Evolutionary conservation across 441 rosid genomes (phyloP), one percentile per base, ranked within the genome.

Genomic region (Gossypium gossypioides): DNA sequence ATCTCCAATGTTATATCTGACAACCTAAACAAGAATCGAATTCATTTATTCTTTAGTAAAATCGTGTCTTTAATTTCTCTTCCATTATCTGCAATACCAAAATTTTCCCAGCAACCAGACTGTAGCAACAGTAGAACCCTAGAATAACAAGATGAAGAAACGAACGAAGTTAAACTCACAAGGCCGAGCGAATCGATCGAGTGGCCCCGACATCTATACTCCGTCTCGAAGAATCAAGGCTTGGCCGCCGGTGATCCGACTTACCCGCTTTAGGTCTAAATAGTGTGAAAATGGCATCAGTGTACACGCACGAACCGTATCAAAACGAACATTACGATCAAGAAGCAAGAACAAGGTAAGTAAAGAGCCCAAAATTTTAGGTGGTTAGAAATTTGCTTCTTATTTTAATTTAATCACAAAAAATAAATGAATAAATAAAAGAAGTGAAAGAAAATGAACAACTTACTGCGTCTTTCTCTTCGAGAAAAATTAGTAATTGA

Each of bases 161-260:
- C 1, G 27, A 25, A 57, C 40, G 29, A 32, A 46, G 60, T 63
- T 7, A 19, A 58, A 69, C 96, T 90, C 76, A 90, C 96, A 90
- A 73, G 96, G 96, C 74, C 91, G 80, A 3, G 96, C 96, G 74
- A 90, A 86, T 15, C 91, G 91, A 86, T 90, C 96, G 40, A 90
- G 84, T 2, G 90, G 93, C 9, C 90, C 93, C 16, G 96, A 90
- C 96, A 90, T 90, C 51, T 46, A 46, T 4, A n/a, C n/a, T 13
- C 51, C 51, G 16, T 46, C 51, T 46, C 16, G 51, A 46, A 46
- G 51, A 46, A 13, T 12, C 51, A 46, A 46, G 51, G 13, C 16
- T 12, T n/a, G 16, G 16, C 15, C 51, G 51, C 51, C 51, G 51
- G 51, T 12, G 51, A 46, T 46, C 51, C 15, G 51, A 46, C 16